Evolutionary conservation across 2,329 filamentous ascomycete genomes (phyloP).

Genomic region (Xylaria sp.): DNA sequence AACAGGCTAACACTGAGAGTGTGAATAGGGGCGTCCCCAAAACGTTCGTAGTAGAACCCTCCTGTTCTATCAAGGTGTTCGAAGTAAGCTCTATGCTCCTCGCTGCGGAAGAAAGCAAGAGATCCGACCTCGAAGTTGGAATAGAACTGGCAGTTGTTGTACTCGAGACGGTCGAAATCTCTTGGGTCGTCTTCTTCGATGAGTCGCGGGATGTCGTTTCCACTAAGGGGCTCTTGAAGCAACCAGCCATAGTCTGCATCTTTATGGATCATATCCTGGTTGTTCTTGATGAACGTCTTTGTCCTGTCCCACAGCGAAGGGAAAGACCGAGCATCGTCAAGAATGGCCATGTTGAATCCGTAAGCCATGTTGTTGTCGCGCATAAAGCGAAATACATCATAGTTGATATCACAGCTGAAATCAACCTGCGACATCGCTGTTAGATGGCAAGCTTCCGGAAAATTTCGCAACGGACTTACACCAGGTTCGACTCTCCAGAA

Average conservation of each 20-base stretch:
- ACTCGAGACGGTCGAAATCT: slow-evolving; percentile 45
- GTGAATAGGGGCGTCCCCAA: slow-evolving; percentile 56
- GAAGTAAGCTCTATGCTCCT: slow-evolving; percentile 54
- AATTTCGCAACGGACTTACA: slow-evolving; percentile 47
- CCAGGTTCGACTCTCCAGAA: slow-evolving; percentile 67
- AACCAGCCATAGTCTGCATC: slow-evolving; percentile 58
- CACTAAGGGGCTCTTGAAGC: slow-evolving; percentile 41
- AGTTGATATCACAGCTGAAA: slow-evolving; percentile 69
- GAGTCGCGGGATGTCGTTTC: slow-evolving; percentile 2
- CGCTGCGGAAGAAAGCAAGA: slow-evolving; percentile 55
- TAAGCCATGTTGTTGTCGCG: slow-evolving; percentile 82
- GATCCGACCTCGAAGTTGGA: slow-evolving; percentile 62
- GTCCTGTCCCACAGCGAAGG: slow-evolving; percentile 53
- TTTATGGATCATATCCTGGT: slow-evolving; percentile 52
- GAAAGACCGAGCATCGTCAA: slow-evolving; percentile 52
- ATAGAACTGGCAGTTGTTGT: slow-evolving; percentile 57
- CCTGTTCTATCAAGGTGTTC: slow-evolving; percentile 55
- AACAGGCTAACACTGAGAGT: slow-evolving; percentile 62
- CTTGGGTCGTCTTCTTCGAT: slow-evolving; percentile 15
- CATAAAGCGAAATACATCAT: slow-evolving; percentile 88
- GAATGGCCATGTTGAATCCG: slow-evolving; percentile 61
- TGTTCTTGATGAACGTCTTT: slow-evolving; percentile 51
- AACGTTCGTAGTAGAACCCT: slow-evolving; percentile 54
- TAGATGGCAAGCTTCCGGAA: neutral
- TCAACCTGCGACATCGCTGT: slow-evolving; percentile 50